These are phyloP conservation scores for Aspergillus novoparasiticus DNA, from an alignment of 2,329 filamentous ascomycete genomes.

Conservation along the genomic window DNA sequence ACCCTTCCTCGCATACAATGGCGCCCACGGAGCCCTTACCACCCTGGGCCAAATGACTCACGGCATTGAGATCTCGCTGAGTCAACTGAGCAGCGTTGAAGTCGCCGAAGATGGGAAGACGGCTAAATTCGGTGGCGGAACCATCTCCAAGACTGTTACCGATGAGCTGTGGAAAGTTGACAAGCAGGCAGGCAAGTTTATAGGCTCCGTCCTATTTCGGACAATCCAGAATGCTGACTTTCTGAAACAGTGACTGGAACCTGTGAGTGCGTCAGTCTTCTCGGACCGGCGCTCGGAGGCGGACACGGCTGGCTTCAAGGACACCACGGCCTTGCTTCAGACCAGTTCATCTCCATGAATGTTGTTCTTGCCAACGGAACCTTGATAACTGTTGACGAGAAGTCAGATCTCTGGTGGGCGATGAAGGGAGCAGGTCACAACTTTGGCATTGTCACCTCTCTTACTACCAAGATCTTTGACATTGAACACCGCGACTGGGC, in stretches of 20 bases:
- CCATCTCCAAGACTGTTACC: conserved; percentile 49
- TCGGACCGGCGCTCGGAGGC: conserved; percentile 59
- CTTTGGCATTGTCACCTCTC: conserved; percentile 58
- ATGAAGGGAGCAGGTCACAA: conserved; percentile 61
- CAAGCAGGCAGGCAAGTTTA: conserved; percentile 45
- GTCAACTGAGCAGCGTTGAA: conserved; percentile 44
- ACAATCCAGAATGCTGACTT: not conserved
- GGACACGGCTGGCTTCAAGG: conserved; percentile 60
- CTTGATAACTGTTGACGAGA: conserved; percentile 39
- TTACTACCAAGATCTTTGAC: conserved; percentile 52
- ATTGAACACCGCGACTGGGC: conserved; percentile 40
- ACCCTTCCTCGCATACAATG: conserved; percentile 58
- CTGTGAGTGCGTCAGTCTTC: conserved; percentile 55
- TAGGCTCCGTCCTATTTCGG: no score
- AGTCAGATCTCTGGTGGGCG: conserved; percentile 59
- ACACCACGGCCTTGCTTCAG: conserved; percentile 55
- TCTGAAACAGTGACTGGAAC: conserved; percentile 46
- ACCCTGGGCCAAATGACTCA: conserved; percentile 52
- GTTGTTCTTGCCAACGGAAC: conserved; percentile 56
- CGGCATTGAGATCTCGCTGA: conserved; percentile 56
- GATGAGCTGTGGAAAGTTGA: conserved; percentile 54
- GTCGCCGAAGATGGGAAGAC: conserved; percentile 49
- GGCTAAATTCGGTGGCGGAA: conserved; percentile 53
- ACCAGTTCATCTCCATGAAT: conserved; percentile 56
- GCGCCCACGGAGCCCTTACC: conserved; percentile 55